Evolutionary conservation across 169 alveolate genomes (phyloP).

Genomic region (Plasmodium chabaudi): DNA sequence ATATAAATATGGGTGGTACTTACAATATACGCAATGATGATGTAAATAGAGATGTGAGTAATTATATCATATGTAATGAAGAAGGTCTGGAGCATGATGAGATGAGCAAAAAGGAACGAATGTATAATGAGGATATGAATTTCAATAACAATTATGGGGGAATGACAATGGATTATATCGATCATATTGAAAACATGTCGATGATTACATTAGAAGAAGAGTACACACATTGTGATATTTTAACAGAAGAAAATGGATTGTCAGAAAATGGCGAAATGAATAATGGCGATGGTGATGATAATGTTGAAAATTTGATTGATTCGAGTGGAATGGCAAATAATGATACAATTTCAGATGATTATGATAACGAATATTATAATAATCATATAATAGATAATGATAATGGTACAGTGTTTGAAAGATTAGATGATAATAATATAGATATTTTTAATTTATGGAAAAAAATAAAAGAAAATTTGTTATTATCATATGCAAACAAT

Average conservation of each 20-base stretch:
- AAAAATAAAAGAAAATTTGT: not conserved
- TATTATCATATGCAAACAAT: not conserved
- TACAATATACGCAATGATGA: too few species aligned
- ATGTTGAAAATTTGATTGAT: not conserved
- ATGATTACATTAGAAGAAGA: not conserved
- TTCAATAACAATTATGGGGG: not conserved
- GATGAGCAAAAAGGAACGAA: too few species aligned
- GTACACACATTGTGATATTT: conserved; percentile 1
- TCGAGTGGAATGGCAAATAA: not conserved
- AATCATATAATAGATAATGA: not conserved
- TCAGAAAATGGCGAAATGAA: not conserved
- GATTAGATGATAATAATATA: not conserved
- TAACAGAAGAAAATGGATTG: not conserved
- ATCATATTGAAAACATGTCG: not conserved
- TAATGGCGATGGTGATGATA: not conserved
- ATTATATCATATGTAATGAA: too few species aligned
- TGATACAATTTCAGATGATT: not conserved
- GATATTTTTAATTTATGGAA: not conserved
- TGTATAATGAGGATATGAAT: too few species aligned
- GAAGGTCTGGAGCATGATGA: too few species aligned
- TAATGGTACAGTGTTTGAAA: not conserved
- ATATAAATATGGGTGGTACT: too few species aligned
- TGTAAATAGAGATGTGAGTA: too few species aligned
- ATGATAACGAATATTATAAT: not conserved
- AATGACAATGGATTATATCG: not conserved